phyloP scores from a whole-genome alignment of 139 green algal species.

The Chlorella sp. region DNA sequence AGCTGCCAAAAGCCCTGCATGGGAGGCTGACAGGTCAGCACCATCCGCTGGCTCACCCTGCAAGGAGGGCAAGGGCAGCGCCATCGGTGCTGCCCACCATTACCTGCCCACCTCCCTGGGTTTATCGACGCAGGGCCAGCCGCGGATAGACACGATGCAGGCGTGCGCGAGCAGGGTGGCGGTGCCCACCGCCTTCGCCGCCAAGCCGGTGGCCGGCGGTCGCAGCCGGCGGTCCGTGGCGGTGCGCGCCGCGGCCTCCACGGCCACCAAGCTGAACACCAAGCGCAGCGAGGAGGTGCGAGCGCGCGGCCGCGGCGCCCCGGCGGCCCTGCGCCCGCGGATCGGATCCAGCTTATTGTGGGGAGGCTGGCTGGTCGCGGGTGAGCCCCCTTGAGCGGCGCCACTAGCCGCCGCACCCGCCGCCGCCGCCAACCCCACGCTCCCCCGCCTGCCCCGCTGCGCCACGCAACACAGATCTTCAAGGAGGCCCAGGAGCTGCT shows the following conservation, averaged over 20 bases:
- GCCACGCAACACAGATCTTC: constrained; percentile 94
- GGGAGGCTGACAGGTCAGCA: no score
- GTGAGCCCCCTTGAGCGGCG: no score
- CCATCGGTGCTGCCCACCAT: no score
- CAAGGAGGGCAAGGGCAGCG: no score
- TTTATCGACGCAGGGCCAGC: not conserved
- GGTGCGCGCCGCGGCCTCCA: constrained; percentile 19
- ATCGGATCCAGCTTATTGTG: not conserved
- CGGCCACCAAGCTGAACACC: constrained; percentile 54
- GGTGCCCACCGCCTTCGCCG: not conserved
- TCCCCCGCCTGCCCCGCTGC: not conserved
- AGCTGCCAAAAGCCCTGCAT: no score
- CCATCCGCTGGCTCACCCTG: no score
- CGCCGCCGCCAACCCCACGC: not conserved
- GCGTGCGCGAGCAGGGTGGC: not conserved
- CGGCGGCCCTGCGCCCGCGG: not conserved
- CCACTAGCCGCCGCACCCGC: not conserved
- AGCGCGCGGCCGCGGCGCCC: no score
- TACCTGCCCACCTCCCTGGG: no score
- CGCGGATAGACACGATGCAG: constrained; percentile 5
- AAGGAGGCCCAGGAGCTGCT: constrained; percentile 93
- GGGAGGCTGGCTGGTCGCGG: no score
- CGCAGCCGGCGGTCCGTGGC: constrained; percentile 11
- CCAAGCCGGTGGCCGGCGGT: not conserved
- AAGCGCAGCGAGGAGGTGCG: constrained; percentile 62